These are phyloP conservation scores for Coccinonectria pachysandricola DNA, from an alignment of 2,329 filamentous ascomycete species.

Conservation along the genomic window DNA sequence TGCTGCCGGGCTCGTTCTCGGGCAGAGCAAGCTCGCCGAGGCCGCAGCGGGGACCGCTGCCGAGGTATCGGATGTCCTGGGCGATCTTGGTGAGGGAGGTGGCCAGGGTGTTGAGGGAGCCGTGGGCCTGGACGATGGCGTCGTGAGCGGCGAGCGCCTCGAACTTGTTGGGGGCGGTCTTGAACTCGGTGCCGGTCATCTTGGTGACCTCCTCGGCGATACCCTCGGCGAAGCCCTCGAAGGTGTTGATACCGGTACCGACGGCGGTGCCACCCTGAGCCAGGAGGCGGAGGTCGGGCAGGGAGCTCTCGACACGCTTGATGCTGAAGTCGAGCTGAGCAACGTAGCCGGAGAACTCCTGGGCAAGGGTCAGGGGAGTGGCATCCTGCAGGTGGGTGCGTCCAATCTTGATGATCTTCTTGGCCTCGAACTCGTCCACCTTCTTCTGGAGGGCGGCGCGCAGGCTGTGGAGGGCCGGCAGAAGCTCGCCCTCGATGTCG, in stretches of 20 bases:
- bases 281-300: constrained; percentile 76
- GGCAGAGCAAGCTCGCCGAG: constrained; percentile 87
- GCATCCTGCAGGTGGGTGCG: constrained; percentile 96
- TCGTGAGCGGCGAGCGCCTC: constrained; percentile 94
- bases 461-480: constrained; percentile 74
- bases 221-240: constrained; percentile 86
- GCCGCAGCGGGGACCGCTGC: constrained; percentile 89
- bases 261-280: constrained; percentile 96
- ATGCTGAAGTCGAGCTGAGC: constrained; percentile 88
- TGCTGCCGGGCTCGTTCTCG: constrained; percentile 95
- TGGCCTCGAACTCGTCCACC: constrained; percentile 72
- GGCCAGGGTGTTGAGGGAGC: constrained; percentile 86
- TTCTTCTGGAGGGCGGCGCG: constrained; percentile 79
- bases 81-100: constrained; percentile 93
- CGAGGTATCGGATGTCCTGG: constrained; percentile 94
- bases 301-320: constrained; percentile 69
- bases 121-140: constrained; percentile 87
- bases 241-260: constrained; percentile 95
- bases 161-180: constrained; percentile 98
- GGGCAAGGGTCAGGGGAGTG: constrained; percentile 86
- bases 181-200: constrained; percentile 87
- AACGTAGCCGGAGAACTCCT: constrained; percentile 97
- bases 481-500: constrained; percentile 75
- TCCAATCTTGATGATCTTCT: constrained; percentile 96
- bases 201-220: constrained; percentile 85